Evolutionary conservation across 352 stramenopile species (phyloP).

Genomic region (Pythium folliculosum): DNA sequence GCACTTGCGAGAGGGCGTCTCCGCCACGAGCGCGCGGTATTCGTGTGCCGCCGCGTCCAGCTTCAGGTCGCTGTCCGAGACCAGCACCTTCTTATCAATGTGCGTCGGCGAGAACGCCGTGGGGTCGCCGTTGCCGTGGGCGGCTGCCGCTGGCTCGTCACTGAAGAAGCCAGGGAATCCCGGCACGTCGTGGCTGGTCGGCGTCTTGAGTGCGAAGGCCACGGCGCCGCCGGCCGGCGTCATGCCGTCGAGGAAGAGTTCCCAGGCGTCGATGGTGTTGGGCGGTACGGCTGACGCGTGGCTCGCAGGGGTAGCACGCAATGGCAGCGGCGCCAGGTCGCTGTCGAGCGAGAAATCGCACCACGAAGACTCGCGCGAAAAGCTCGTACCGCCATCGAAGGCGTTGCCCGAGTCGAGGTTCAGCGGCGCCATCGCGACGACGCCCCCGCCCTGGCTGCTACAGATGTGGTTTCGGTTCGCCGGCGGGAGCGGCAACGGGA

Average conservation of each 20-base stretch:
- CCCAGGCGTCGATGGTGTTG: conserved; percentile 3
- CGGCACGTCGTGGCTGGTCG: neutral
- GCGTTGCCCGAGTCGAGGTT: neutral
- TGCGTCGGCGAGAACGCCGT: conserved; percentile 38
- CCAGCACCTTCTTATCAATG: conserved; percentile 49
- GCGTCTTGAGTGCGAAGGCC: conserved; percentile 16
- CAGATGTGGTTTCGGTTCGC: neutral
- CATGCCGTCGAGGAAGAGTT: conserved; percentile 6
- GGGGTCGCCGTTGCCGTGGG: neutral
- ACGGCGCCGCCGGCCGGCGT: neutral
- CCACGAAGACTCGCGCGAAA: conserved; percentile 7
- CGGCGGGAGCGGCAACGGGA: too few relatives aligned
- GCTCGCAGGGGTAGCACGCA: too few relatives aligned
- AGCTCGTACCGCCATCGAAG: neutral
- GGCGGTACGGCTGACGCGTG: too few relatives aligned
- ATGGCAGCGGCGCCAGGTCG: neutral
- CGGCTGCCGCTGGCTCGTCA: neutral
- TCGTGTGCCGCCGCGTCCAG: neutral
- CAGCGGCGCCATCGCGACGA: neutral
- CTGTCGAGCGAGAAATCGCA: conserved; percentile 14
- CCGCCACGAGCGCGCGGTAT: neutral
- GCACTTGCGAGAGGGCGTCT: too few relatives aligned
- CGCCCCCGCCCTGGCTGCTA: neutral
- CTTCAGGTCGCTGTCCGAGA: conserved; percentile 47
- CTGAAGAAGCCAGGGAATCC: conserved; percentile 5